Evolutionary conservation across 345 rosid species (phyloP).

Genomic region (Pugionium dolabratum): DNA sequence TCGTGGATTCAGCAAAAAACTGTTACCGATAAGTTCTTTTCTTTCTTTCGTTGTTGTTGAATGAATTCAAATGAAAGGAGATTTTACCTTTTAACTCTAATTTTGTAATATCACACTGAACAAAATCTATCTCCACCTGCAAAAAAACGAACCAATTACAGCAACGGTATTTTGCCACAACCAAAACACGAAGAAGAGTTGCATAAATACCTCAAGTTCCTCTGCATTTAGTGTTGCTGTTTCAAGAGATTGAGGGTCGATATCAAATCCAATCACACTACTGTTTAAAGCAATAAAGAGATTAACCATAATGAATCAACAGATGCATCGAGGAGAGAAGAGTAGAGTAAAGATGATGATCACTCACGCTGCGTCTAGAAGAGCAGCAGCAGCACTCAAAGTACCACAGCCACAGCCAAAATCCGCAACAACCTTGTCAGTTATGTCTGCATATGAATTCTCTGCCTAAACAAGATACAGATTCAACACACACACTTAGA

Average conservation of each 20-base stretch:
- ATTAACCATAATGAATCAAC: conserved; percentile 4
- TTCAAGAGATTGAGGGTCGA: conserved; percentile 77
- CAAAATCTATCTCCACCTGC: conserved; percentile 79
- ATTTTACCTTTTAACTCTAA: conserved; percentile 67
- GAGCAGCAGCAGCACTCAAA: conserved; percentile 80
- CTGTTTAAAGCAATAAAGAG: conserved; percentile 40
- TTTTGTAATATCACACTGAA: conserved; percentile 68
- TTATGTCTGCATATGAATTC: conserved; percentile 81
- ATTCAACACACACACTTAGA: conserved; percentile 15
- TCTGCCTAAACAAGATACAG: conserved; percentile 61
- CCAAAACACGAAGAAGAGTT: conserved; percentile 17
- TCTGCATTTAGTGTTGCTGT: conserved; percentile 71
- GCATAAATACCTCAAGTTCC: conserved; percentile 68
- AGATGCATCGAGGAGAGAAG: conserved; percentile 4
- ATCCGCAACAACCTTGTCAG: conserved; percentile 77
- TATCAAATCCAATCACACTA: conserved; percentile 74
- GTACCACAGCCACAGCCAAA: conserved; percentile 98
- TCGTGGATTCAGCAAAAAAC: background rate
- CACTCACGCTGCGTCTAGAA: conserved; percentile 86
- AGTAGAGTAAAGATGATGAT: conserved; percentile 3
- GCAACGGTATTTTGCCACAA: conserved; percentile 13
- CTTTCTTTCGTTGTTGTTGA: background rate
- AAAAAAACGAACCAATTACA: conserved; percentile 33
- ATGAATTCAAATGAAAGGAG: background rate
- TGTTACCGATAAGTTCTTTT: background rate